Evolutionary conservation across 75 land plant species (phyloP), one percentile per base, ranked within the genome.

Genomic region (Adiantum capillusveneris): DNA sequence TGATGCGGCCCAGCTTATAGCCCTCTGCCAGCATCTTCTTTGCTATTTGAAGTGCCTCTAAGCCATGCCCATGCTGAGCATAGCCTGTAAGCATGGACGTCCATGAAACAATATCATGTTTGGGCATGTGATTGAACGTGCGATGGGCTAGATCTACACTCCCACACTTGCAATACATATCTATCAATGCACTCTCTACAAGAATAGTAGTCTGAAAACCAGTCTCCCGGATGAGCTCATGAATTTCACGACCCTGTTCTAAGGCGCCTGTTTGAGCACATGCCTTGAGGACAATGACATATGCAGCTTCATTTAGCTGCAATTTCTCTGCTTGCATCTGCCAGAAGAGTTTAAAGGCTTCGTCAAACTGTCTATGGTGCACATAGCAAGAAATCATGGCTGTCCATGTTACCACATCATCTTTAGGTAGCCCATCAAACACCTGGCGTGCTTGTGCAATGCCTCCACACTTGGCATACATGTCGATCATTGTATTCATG

Each of bases 381-480:
- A 68, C 71, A 64, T 76, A 81, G 21, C 84, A 84, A 5, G 78
- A 65, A 30, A 88, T 79, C 77, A 88, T 82, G 14, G 85, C 76
- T 58, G 75, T 88, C 94, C 94, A 88, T 14, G 94, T 85, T 0
- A 88, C 84, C n/a, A 68, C 46, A 62, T 80, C 75, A 49, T 79
- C 74, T 59, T 30, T 36, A 27, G 56, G 49, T 75, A 88, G 79
- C 56, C 50, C 44, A 67, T 80, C 83, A 67, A 88, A 88, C 62
- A 85, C 57, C 50, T 62, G 59, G 25, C 77, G 48, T 9, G 89
- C 94, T 49, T 52, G 58, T 19, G 1, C 18, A 6, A 69, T 34
- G 53, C 76, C 67, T 0, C 94, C 94, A 53, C 94, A 88, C 51
- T 85, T 88, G 25, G 72, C 72, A 68, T 82, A 88, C 89, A 88